Evolutionary conservation across 495 filamentous ascomycete species (phyloP), one percentile per base, ranked within the genome.

Genomic region (Penicillium herquei): DNA sequence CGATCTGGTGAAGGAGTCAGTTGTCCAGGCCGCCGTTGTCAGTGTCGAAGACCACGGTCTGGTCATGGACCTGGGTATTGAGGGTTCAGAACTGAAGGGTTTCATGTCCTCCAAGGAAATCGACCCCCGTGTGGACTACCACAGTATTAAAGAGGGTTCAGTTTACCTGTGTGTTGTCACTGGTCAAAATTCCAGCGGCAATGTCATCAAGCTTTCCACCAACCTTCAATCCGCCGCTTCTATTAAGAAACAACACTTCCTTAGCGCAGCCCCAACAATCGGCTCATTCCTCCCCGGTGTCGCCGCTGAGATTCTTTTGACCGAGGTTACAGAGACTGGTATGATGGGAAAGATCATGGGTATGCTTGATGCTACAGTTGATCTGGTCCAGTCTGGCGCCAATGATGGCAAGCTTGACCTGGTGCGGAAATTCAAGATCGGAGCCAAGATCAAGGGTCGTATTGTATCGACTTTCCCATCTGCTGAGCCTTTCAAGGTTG

Each of bases 21-120:
- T 87, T 54, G 70, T 97, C 16, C 96, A 97, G 78, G 92, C 92
- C 16, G 88, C 91, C 1, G 87, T 98, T 45, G 69, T 79, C 37
- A 98, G 93, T 64, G 87, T 94, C 17, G 94, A 98, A 72, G 94
- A 98, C 59, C 93, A 97, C 69, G 94, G 94, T 62, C 73, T 96
- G 51, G 80, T 98, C 50, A 96, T 98, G 92, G 90, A 96, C 62
- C 74, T 98, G 39, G 89, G 89, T 12, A 78, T 97, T 18, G 78
- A 83, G 43, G 84, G 85, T 45, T 73, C 81, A 14, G 70, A 79
- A 33, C 56, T 92, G 34, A 86, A 83, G 65, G 95, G 88, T 1
- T 98, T 98, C 74, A 81, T 98, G 70, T 85, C 91, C n/a, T 87
- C 86, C 12, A 92, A 90, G 66, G 91, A 98, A 65, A 72, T 96